These are phyloP conservation scores for Paraurostyla sp. DNA, from an alignment of 73 alveolate species.

Conservation along the genomic window DNA sequence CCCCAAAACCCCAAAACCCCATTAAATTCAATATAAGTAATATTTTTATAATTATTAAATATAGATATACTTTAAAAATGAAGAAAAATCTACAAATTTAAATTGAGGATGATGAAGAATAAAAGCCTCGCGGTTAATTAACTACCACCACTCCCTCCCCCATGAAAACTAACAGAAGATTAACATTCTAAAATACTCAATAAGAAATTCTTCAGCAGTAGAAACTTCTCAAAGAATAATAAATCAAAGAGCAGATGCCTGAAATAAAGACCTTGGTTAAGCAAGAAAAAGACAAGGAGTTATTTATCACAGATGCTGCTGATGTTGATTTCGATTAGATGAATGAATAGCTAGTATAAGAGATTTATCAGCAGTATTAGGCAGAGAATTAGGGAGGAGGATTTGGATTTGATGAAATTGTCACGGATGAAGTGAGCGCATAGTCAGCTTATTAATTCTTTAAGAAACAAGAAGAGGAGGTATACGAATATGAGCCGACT, in stretches of 20 bases:
- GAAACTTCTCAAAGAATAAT: neutral
- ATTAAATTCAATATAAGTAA: no score
- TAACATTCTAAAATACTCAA: neutral
- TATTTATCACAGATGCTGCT: conserved; percentile 41
- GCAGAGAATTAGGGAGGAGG: conserved; percentile 12
- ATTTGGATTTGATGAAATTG: conserved; percentile 1
- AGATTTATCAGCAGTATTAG: neutral
- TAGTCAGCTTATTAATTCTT: conserved; percentile 26
- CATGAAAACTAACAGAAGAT: neutral
- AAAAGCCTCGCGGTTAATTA: neutral
- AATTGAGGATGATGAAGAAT: conserved; percentile 44
- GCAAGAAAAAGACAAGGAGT: conserved; percentile 40
- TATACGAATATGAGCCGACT: conserved; percentile 26
- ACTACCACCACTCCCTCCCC: no score
- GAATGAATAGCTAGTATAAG: conserved; percentile 17
- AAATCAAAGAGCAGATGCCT: neutral
- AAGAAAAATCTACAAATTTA: conserved; percentile 34
- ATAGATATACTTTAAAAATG: no score
- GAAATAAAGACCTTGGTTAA: conserved; percentile 32
- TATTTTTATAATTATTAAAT: no score
- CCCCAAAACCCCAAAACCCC: no score
- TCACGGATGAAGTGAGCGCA: conserved; percentile 43
- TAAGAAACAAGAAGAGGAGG: conserved; percentile 44
- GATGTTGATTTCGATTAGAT: conserved; percentile 40
- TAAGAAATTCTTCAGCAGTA: neutral